Percentiles rank a stretch among this genome's conserved stretches.
phyloP scores from a whole-genome alignment of 2,329 filamentous ascomycete genomes.

The Nemania diffusa region DNA sequence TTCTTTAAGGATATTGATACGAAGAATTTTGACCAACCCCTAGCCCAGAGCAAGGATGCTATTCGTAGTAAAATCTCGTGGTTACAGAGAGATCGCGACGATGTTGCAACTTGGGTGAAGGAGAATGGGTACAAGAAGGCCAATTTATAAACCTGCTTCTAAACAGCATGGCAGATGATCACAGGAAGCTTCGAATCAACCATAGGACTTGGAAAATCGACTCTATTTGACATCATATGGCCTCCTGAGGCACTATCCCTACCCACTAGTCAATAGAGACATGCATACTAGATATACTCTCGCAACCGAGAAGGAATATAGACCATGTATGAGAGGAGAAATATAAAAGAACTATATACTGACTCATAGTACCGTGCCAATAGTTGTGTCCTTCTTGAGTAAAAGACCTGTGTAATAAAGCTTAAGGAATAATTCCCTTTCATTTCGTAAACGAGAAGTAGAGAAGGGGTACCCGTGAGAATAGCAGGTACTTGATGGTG shows the following conservation, averaged over 20 bases:
- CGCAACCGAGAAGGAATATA: not conserved
- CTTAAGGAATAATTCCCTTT: too few species aligned
- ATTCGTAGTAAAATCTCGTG: constrained; percentile 87
- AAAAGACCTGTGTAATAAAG: too few species aligned
- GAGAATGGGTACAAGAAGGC: constrained; percentile 65
- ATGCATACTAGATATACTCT: constrained; percentile 15
- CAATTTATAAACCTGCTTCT: constrained; percentile 33
- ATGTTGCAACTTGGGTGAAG: constrained; percentile 74
- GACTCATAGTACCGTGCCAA: not conserved
- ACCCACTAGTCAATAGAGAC: not conserved
- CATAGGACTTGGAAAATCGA: not conserved
- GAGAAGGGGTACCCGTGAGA: too few species aligned
- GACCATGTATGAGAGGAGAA: not conserved
- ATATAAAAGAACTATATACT: not conserved
- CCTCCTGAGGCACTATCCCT: not conserved
- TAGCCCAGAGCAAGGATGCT: constrained; percentile 89
- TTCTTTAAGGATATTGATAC: constrained; percentile 88
- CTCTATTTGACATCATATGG: not conserved
- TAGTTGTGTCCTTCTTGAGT: not conserved
- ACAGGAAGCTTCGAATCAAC: not conserved
- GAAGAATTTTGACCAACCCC: constrained; percentile 83
- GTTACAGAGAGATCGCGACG: constrained; percentile 78
- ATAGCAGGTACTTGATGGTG: too few species aligned
- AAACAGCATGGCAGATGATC: not conserved
- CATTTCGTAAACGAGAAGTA: too few species aligned